Evolutionary conservation across 495 filamentous ascomycete genomes (phyloP).

Genomic region (Penicillium lividum): DNA sequence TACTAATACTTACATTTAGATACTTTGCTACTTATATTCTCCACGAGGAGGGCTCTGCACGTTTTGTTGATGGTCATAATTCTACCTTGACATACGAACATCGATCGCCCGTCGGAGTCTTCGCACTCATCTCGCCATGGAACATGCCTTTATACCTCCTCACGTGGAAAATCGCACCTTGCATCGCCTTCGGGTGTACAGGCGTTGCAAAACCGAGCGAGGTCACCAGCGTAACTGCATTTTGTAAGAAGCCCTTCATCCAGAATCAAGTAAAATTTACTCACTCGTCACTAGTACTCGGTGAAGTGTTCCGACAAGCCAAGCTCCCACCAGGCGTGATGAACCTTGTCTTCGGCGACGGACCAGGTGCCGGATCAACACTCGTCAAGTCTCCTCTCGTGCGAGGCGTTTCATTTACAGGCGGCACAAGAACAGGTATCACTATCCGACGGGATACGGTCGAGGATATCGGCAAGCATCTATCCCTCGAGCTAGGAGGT

Average conservation of each 20-base stretch:
- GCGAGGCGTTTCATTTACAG: constrained; percentile 27
- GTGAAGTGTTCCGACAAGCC: constrained; percentile 21
- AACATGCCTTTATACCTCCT: constrained; percentile 28
- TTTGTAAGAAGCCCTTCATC: constrained; percentile 9
- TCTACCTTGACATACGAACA: constrained; percentile 23
- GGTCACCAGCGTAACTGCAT: constrained; percentile 22
- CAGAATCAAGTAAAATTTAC: background rate
- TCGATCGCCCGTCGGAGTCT: constrained; percentile 22
- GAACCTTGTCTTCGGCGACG: constrained; percentile 22
- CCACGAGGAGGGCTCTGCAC: constrained; percentile 20
- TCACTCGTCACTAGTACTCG: constrained; percentile 9
- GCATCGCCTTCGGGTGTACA: constrained; percentile 47
- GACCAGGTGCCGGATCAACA: constrained; percentile 14
- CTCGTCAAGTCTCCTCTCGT: constrained; percentile 17
- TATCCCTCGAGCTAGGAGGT: constrained; percentile 42
- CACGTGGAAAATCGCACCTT: constrained; percentile 44
- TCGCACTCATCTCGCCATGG: constrained; percentile 24
- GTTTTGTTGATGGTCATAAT: constrained; percentile 14
- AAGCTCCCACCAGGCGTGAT: constrained; percentile 21
- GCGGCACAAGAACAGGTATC: constrained; percentile 21
- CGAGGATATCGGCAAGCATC: constrained; percentile 46
- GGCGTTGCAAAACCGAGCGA: constrained; percentile 27
- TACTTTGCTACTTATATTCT: constrained; percentile 26
- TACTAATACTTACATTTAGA: background rate
- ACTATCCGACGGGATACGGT: constrained; percentile 30